These are phyloP conservation scores for Penicillium palitans DNA, from an alignment of 2,329 filamentous ascomycete species.

Conservation along the genomic window DNA sequence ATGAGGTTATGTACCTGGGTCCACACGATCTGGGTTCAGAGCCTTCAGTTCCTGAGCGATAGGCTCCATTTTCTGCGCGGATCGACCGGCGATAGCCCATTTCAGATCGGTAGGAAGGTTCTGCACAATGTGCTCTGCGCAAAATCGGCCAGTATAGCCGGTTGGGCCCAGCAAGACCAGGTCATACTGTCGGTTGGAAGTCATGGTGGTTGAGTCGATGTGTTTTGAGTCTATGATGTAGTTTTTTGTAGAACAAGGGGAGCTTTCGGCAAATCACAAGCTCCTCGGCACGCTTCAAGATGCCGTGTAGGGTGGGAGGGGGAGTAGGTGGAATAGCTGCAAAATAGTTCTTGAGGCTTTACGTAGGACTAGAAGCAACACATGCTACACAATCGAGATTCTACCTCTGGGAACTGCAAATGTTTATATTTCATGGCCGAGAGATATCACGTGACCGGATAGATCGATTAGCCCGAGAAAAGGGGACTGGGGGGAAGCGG, in stretches of 20 bases:
- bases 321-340: too few species aligned
- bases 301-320: not conserved
- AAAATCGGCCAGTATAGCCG: conserved; percentile 80
- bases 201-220: conserved; percentile 32
- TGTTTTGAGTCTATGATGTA: conserved; percentile 4
- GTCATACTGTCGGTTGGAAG: conserved; percentile 58
- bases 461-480: conserved; percentile 6
- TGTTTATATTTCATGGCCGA: not conserved
- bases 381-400: not conserved
- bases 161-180: conserved; percentile 67
- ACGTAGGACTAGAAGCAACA: not conserved
- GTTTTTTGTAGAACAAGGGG: not conserved
- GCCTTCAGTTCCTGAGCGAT: conserved; percentile 67
- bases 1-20: conserved; percentile 58
- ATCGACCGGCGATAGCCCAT: conserved; percentile 87
- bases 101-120: conserved; percentile 72
- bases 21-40: conserved; percentile 67
- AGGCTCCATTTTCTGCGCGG: conserved; percentile 69
- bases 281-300: not conserved
- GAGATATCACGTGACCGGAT: conserved; percentile 8
- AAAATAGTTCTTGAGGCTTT: not conserved
- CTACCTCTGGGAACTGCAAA: not conserved
- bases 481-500: not conserved
- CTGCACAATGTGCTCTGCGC: conserved; percentile 71
- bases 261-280: conserved; percentile 13